phyloP scores from a whole-genome alignment of 305 asterid species.

The Nicotiana rustica region DNA sequence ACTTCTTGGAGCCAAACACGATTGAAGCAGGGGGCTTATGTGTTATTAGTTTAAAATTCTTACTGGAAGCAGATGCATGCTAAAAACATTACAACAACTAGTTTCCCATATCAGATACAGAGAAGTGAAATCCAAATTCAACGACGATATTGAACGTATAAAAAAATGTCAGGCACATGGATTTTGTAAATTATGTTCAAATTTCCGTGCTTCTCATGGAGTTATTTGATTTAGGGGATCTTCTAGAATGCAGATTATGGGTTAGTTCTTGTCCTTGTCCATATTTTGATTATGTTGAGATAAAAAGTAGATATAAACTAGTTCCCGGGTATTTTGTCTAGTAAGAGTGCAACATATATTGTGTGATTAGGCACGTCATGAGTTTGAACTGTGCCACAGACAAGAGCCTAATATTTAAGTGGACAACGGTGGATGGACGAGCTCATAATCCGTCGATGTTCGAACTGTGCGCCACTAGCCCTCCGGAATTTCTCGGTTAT shows the following conservation, averaged over 20 bases:
- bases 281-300: background rate
- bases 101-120: background rate
- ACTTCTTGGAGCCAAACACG: background rate
- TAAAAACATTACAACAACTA: background rate
- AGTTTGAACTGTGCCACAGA: background rate
- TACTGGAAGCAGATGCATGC: background rate
- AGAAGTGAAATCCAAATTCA: background rate
- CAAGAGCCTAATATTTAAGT: background rate
- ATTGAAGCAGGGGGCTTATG: background rate
- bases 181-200: background rate
- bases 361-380: background rate
- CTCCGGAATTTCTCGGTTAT: background rate
- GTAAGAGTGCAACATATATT: background rate
- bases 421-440: background rate
- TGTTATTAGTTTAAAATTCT: background rate
- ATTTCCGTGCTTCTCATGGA: background rate
- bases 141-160: background rate
- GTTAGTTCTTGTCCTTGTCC: background rate
- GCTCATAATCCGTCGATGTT: background rate
- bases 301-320: background rate
- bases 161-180: background rate
- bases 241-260: background rate
- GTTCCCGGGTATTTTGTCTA: background rate
- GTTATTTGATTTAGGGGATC: conserved; percentile 2
- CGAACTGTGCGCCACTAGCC: background rate